Base-by-base conservation (phyloP, 2,329 filamentous ascomycete species). In the Alternaria arbusti region DNA sequence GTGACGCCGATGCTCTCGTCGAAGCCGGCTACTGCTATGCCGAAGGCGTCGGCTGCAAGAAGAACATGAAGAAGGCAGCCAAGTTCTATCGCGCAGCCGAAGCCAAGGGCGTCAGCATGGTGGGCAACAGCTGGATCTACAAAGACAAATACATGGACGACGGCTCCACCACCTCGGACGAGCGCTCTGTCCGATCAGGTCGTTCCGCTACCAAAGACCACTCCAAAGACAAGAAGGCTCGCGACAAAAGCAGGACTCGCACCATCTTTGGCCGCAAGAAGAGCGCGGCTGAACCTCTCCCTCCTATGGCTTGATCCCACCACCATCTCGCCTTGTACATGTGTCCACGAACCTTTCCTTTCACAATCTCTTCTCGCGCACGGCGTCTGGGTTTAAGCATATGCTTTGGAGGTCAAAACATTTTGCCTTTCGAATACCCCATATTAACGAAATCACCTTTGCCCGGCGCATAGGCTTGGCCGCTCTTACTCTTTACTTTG, bases 81-180 rank as follows among this genome's bases (percentile, higher is more conserved):
- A 91, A 89, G 65, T 93, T 96, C 74, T 98, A 98, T 79, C 90
- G 96, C 22, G 86, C 90, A 84, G 96, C 96, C 6, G 96, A 97
- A 79, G 89, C 91, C 23, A 96, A 96, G 81, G 96, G 96, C 7
- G 94, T 97, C 85, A 97, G 89, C 80, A 98, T 98, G 94, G 91
- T 97, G 60, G 96, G 96, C 59, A 98, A 98, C 79, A 97, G 94
- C 84, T 99, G 96, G 94, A 98, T 98, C 72, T 94, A 97, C 84
- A 98, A 98, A 80, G 83, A 93, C 61, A 98, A 98, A 78, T 98
- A 98, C 79, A 86, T 86, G 82, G 88, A 90, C 64, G 91, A 76
- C 60, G 75, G 69, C 74, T 78, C 74, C 17, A 70, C 72, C 36
- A 61, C 66, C 9, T 74, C 75, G 8, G 77, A 80, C 62, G 69